Evolutionary conservation across 179 eudicot species (phyloP).

Genomic region (Nepenthes alata): DNA sequence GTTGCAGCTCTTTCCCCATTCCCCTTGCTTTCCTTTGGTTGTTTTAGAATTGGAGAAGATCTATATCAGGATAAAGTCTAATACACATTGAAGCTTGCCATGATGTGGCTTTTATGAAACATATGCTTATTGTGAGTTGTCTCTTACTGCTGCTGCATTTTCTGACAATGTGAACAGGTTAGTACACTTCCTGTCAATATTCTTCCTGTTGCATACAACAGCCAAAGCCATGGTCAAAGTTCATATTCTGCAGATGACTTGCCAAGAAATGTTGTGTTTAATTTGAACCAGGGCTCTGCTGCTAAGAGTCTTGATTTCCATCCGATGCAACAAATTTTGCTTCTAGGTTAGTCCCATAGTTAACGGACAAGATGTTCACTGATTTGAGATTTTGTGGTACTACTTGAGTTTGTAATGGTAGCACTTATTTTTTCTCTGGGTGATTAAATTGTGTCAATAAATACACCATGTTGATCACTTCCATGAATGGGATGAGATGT

Average conservation of each 20-base stretch:
- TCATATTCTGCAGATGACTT: conserved; percentile 69
- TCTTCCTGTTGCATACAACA: conserved; percentile 46
- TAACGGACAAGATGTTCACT: not conserved
- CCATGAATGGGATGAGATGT: no score
- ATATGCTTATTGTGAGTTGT: conserved; percentile 4
- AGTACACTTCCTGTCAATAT: conserved; percentile 63
- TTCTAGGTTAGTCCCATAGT: conserved; percentile 49
- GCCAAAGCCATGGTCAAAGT: conserved; percentile 67
- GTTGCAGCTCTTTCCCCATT: no score
- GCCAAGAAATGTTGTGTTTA: conserved; percentile 54
- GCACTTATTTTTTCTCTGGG: no score
- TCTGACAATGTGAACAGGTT: conserved; percentile 28
- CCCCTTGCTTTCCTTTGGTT: not conserved
- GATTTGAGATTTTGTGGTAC: not conserved
- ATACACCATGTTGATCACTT: no score
- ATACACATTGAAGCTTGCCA: not conserved
- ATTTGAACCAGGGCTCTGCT: conserved; percentile 59
- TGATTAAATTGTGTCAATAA: no score
- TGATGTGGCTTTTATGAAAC: not conserved
- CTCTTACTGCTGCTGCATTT: conserved; percentile 11
- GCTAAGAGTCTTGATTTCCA: conserved; percentile 85
- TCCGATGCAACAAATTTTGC: conserved; percentile 59
- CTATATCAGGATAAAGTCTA: not conserved
- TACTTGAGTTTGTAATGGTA: no score
- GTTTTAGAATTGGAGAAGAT: not conserved